Evolutionary conservation across 257 asterid genomes (phyloP), one percentile per base, ranked within the genome.

Genomic region (Phtheirospermum japonicum): DNA sequence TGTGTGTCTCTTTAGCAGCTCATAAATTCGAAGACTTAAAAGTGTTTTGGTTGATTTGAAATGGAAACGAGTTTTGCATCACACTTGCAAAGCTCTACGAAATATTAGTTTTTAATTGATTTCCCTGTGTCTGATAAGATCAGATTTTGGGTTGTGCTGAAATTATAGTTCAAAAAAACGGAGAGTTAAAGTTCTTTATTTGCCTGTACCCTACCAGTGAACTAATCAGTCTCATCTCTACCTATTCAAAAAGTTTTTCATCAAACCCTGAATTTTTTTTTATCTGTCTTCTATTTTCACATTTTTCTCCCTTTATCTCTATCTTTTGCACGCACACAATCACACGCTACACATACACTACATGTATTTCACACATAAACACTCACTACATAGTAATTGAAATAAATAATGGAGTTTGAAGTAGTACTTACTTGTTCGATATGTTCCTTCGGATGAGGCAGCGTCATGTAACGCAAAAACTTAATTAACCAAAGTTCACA

Each of bases 131-230:
- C 57, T 57, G 48, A 9, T 68, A 31, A 31, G 52, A 59, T 61
- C 48, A 19, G 61, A 57, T 54, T 31, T 59, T 72, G 34, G 55
- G 46, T 42, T 60, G 31, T 68, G 57, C 69, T 61, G 69, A 64
- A 9, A 63, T 30, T 40, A 32, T 62, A 60, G 65, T 61, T 55
- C 52, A 32, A 20, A 37, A 20, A 37, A 20, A 68, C 30, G 34
- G 19, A 36, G 30, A 28, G 19, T 43, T 48, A 0, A 58, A 13
- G 39, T 23, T 66, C n/a, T 67, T 69, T 52, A 45, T 65, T 57
- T 53, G 56, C 55, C 53, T 55, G 57, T 49, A 7, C 30, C 23
- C n/a, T 49, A 7, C 30, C 18, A 16, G 9, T 51, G 33, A 51
- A 12, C 14, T 19, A 10, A 33, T 7, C 13, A 10, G 33, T 19